Evolutionary conservation across 176 grass and related monocot species (phyloP), one percentile per base, ranked within the genome.

Genomic region (Aegilops tauschii): DNA sequence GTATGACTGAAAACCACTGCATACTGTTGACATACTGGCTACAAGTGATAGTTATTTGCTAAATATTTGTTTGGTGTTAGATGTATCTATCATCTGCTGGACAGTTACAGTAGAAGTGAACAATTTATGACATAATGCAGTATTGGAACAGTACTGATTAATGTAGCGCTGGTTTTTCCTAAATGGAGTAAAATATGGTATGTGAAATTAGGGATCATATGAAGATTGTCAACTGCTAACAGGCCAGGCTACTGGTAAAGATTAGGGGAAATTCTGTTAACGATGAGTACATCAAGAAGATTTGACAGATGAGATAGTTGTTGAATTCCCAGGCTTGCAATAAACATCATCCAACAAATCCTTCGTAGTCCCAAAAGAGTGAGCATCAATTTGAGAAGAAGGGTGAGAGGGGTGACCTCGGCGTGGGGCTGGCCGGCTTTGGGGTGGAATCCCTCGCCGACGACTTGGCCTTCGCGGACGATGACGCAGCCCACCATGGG

Each of bases 401-500:
- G 12, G 9, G 85, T 40, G 18, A 23, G 71, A 69, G 36, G 21
- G 5, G 30, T 44, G 69, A 98, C 96, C 91, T 98, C 96, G 11
- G 93, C 96, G 44, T 98, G 93, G 11, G 93, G 96, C 35, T 95
- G 90, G 42, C 96, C 93, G 9, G 97, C 92, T 61, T 95, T 96
- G 45, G 92, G 97, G 79, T 98, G 94, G 73, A 98, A 98, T 4
- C 94, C 97, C 89, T 94, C 88, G 8, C 92, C 92, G 45, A 98
- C 90, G 80, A 98, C 83, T 20, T 83, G 42, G 11, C 92, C 83
- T 32, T 98, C 88, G 56, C 89, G 85, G 58, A 98, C 97, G 80
- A 98, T 88, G 79, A 98, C 87, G 20, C 97, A 98, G 8, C 97
- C 94, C 2, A 96, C 97, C 97, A 98, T 94, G 36, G 94, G 97